Conservation (phyloP, 179 eudicot species). For the Pouteria campechiana region DNA sequence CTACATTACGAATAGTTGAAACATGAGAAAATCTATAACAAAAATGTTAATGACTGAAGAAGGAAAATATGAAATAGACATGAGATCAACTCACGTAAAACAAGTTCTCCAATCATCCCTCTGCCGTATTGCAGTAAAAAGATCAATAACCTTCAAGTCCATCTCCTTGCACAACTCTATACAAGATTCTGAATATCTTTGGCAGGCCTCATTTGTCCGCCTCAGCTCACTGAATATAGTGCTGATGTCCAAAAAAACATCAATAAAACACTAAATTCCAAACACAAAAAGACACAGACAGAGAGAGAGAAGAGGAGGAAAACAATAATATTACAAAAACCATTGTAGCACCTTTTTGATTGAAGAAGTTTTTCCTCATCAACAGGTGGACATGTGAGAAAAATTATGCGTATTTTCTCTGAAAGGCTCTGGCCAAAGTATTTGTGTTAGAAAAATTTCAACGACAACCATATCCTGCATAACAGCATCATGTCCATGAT, state of each 20-base stretch:
- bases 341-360: constrained; percentile 31
- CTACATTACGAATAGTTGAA: no score
- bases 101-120: constrained; percentile 64
- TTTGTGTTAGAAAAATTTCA: constrained; percentile 2
- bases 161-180: constrained; percentile 55
- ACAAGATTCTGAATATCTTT: constrained; percentile 63
- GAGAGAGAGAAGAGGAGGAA: neutral
- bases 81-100: constrained; percentile 54
- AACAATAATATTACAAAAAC: neutral
- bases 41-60: no score
- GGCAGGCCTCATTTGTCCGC: constrained; percentile 60
- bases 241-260: constrained; percentile 20
- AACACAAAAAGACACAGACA: neutral
- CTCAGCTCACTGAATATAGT: constrained; percentile 21
- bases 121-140: constrained; percentile 58
- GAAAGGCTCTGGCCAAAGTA: constrained; percentile 54
- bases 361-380: constrained; percentile 46
- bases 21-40: no score
- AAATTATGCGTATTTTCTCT: constrained; percentile 64
- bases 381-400: constrained; percentile 76
- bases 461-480: neutral
- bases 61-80: neutral
- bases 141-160: constrained; percentile 62
- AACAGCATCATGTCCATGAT: constrained; percentile 2
- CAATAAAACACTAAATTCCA: constrained; percentile 2